Conservation (phyloP, 306 rosid species). For the Medicago truncatula region MtrunA17r5.0-ANR NC_053042.1:37820001-37820500, state of each 20-base stretch:
- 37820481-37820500: not conserved
- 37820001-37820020: constrained; percentile 34
- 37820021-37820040: constrained; percentile 36
- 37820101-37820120: constrained; percentile 56
- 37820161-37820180: constrained; percentile 95
- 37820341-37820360: not conserved
- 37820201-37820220: constrained; percentile 97
- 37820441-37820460: not conserved
- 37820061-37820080: not conserved
- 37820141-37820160: constrained; percentile 97
- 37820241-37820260: constrained; percentile 23
- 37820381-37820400: not conserved
- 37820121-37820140: constrained; percentile 99
- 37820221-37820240: constrained; percentile 87
- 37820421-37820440: not conserved
- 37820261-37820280: not conserved
- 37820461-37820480: not conserved
- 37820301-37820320: not conserved
- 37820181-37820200: constrained; percentile 95
- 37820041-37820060: not conserved
- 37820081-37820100: constrained; percentile 20
- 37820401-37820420: constrained; percentile 1
- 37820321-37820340: not conserved
- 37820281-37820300: not conserved
- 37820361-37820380: not conserved